Evolutionary conservation across 1,284 basidiomycete genomes (phyloP), one percentile per base, ranked within the genome.

Genomic region (Sporisorium reilianum): DNA sequence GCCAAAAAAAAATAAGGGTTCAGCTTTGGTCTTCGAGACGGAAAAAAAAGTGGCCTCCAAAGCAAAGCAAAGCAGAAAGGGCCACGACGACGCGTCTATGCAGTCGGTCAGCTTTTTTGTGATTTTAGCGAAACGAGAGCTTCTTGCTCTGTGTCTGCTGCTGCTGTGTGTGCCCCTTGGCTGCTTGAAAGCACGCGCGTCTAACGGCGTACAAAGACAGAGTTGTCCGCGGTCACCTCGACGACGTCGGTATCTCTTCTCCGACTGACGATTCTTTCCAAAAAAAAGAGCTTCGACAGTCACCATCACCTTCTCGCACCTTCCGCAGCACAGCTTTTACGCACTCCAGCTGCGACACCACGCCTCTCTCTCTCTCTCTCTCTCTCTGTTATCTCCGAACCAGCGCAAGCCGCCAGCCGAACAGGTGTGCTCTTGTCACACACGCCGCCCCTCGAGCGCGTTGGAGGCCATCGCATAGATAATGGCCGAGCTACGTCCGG

Each of bases 401-500:
- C n/a, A n/a, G n/a, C n/a, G n/a, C n/a, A n/a, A n/a, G n/a, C n/a
- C n/a, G n/a, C n/a, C n/a, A n/a, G n/a, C n/a, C n/a, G n/a, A n/a
- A n/a, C n/a, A n/a, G n/a, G n/a, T n/a, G n/a, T n/a, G n/a, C n/a
- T n/a, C n/a, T n/a, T n/a, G n/a, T n/a, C n/a, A n/a, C n/a, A n/a
- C n/a, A n/a, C n/a, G n/a, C n/a, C n/a, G n/a, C n/a, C n/a, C n/a
- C n/a, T n/a, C n/a, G n/a, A n/a, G n/a, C n/a, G n/a, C n/a, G n/a
- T n/a, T n/a, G n/a, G n/a, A n/a, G n/a, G n/a, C n/a, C n/a, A n/a
- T n/a, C 25, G 16, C 23, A 59, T 28, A 50, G 44, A 56, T n/a
- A 8, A 75, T 75, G 72, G 40, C 72, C n/a, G 56, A 55, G 20
- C 53, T 71, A 20, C 64, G 73, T 45, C 73, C 73, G 52, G 67